Base-by-base conservation (phyloP, 768 basidiomycete species). In the Rickenella mellea region DNA sequence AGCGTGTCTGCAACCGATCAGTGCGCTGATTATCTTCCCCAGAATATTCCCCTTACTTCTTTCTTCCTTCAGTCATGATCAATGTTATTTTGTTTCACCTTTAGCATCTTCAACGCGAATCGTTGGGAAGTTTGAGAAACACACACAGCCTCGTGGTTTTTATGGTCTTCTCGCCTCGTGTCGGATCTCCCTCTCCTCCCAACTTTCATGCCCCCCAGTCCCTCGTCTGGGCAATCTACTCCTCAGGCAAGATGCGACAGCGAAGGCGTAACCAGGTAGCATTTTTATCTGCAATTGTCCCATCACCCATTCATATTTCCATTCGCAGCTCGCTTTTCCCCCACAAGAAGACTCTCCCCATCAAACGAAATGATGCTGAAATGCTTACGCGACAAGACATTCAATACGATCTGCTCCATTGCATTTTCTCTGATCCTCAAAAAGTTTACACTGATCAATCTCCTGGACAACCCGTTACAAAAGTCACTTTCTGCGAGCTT, bases 361-460 rank as follows among this genome's bases (percentile, higher is more conserved):
- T 65, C 48, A 64, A 80, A 55, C 71, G 69, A 51, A 60, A 61
- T 27, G 81, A 85, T 51, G 80, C 77, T 26, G 77, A 81, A 50
- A 78, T 82, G 27, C 63, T 86, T 17, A 73, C 73, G 33, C 73
- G 83, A 38, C 61, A 60, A 27, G 83, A 86, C 60, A 69, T 86
- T 35, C 83, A 87, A 61, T 82, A 63, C 48, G 68, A 73, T 53
- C 54, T 72, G 17, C 61, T 74, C 19, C 39, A 64, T 36, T 51
- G 57, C 46, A 58, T 74, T 46, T 74, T 74, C 52, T 49, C 50
- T 24, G 57, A 68, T 52, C 46, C 49, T 63, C 70, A 61, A 42
- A 75, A 52, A 58, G 64, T 68, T 39, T 89, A 87, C 62, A 74
- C 75, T 15, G 72, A 80, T 51, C 70, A 80, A n/a, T 73, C 67